Evolutionary conservation across 768 basidiomycete genomes (phyloP).

Genomic region (Tephrocybe sp.): DNA sequence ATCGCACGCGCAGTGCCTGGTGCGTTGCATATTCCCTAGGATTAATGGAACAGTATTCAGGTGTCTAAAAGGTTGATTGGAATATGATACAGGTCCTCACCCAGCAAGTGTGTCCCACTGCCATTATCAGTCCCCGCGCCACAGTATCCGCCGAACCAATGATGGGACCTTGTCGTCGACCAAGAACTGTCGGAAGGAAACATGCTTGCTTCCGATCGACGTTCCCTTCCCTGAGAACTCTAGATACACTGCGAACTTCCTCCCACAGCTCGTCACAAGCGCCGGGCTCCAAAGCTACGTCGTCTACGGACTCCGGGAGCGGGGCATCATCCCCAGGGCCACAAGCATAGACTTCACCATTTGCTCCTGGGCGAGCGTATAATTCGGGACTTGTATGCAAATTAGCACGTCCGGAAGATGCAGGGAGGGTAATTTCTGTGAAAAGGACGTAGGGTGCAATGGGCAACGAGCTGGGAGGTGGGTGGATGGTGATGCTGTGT

Average conservation of each 20-base stretch:
- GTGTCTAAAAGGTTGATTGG: neutral
- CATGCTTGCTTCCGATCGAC: conserved; percentile 65
- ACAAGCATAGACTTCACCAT: conserved; percentile 73
- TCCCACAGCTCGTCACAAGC: conserved; percentile 56
- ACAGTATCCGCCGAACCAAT: conserved; percentile 58
- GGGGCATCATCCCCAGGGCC: conserved; percentile 72
- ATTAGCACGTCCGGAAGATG: conserved; percentile 5
- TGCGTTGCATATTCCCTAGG: conserved; percentile 74
- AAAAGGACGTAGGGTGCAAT: conserved; percentile 81
- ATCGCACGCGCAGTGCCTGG: conserved; percentile 80
- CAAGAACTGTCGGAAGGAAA: conserved; percentile 64
- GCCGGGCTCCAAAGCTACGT: conserved; percentile 54
- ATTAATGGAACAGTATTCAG: neutral
- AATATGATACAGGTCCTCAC: conserved; percentile 34
- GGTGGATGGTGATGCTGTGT: conserved; percentile 68
- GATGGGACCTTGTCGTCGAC: conserved; percentile 60
- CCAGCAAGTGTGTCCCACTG: conserved; percentile 81
- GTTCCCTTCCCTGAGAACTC: conserved; percentile 50
- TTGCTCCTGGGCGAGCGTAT: conserved; percentile 68
- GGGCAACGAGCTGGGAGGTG: conserved; percentile 34
- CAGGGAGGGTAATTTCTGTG: conserved; percentile 57
- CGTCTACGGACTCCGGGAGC: conserved; percentile 69
- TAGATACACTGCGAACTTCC: conserved; percentile 60
- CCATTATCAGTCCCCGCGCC: conserved; percentile 65
- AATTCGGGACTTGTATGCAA: conserved; percentile 56